These are phyloP conservation scores for Pestalotiopsis sp. DNA, from an alignment of 2,329 filamentous ascomycete species.

Conservation along the genomic window DNA sequence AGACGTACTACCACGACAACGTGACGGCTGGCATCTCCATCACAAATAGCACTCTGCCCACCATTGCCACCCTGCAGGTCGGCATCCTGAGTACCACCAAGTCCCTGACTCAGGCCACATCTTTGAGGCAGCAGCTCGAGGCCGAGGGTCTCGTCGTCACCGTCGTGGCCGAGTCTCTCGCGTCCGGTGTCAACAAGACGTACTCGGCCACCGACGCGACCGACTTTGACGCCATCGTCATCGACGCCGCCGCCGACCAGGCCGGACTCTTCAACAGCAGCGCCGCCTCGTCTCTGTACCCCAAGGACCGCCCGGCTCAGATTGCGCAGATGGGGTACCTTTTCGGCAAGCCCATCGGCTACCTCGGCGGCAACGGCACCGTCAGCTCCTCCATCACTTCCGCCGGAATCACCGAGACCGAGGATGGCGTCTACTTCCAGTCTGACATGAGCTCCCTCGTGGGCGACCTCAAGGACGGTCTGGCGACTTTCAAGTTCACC, in stretches of 20 bases:
- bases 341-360: slow-evolving; percentile 71
- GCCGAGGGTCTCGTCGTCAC: slow-evolving; percentile 55
- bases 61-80: slow-evolving; percentile 64
- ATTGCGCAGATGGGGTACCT: slow-evolving; percentile 65
- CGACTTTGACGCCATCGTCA: slow-evolving; percentile 64
- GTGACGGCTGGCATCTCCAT: slow-evolving; percentile 62
- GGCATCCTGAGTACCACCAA: slow-evolving; percentile 58
- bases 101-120: slow-evolving; percentile 47
- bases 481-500: slow-evolving; percentile 67
- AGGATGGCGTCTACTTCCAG: slow-evolving; percentile 43
- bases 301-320: slow-evolving; percentile 62
- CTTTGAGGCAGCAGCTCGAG: slow-evolving; percentile 51
- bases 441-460: slow-evolving; percentile 40
- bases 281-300: slow-evolving; percentile 57
- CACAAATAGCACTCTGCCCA: slow-evolving; percentile 58
- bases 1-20: slow-evolving; percentile 70
- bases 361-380: slow-evolving; percentile 45
- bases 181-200: slow-evolving; percentile 57
- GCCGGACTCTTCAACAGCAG: slow-evolving; percentile 47
- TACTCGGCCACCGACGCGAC: slow-evolving; percentile 67
- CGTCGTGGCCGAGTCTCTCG: slow-evolving; percentile 62
- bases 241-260: slow-evolving; percentile 52
- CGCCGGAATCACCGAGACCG: slow-evolving; percentile 43
- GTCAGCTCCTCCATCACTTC: slow-evolving; percentile 44
- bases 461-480: slow-evolving; percentile 53